Percentiles rank a stretch among this genome's conserved stretches.
Conservation (phyloP, 306 rosid species). For the Ormosia emarginata region DNA sequence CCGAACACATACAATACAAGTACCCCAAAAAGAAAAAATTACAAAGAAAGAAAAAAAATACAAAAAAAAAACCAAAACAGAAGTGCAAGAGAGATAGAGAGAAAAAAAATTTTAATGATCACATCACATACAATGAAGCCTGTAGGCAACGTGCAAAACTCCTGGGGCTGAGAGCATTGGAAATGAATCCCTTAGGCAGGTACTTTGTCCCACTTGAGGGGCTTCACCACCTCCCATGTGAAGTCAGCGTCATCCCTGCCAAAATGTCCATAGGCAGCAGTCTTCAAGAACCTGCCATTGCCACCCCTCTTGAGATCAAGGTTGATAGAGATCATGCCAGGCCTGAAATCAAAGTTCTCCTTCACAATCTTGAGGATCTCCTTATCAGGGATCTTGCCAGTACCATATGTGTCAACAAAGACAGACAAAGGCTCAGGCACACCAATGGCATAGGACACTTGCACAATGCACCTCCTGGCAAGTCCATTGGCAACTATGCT, state of each 20-base stretch:
- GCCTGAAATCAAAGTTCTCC: conserved; percentile 48
- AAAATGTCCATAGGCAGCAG: conserved; percentile 53
- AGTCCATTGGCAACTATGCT: conserved; percentile 42
- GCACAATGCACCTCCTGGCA: conserved; percentile 45
- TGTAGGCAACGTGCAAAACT: conserved; percentile 9
- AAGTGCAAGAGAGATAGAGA: neutral
- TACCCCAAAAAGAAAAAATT: neutral
- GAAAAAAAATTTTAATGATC: neutral
- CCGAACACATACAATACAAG: conserved; percentile 17
- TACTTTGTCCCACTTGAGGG: conserved; percentile 49
- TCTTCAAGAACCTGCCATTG: conserved; percentile 43
- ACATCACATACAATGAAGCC: neutral
- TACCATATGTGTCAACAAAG: conserved; percentile 40
- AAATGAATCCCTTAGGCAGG: conserved; percentile 37
- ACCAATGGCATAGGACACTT: conserved; percentile 54
- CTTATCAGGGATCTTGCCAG: conserved; percentile 42
- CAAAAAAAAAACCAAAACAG: neutral
- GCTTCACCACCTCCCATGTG: conserved; percentile 63
- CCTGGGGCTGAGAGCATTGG: neutral
- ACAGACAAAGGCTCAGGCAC: conserved; percentile 54
- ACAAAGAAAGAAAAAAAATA: neutral
- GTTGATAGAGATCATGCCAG: conserved; percentile 51
- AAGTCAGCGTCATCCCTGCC: conserved; percentile 50
- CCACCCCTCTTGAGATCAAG: conserved; percentile 62
- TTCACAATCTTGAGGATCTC: conserved; percentile 46